Evolutionary conservation across 164 flowering plant species (phyloP).

Genomic region (Annona cherimola): DNA sequence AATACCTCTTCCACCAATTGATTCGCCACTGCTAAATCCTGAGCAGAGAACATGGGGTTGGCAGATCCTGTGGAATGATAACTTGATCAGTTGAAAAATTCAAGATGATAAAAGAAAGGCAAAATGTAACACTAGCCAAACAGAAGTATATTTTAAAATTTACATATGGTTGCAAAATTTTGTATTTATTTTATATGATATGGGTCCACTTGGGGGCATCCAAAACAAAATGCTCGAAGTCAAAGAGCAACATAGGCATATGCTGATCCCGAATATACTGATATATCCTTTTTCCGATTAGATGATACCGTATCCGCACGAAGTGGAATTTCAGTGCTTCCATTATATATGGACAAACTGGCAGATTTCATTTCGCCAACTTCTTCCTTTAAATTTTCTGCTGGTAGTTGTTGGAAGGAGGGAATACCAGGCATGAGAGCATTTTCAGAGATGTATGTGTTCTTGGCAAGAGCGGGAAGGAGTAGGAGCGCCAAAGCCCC

Average conservation of each 20-base stretch:
- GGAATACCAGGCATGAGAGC: conserved; percentile 89
- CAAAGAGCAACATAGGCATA: neutral
- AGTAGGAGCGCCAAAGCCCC: conserved; percentile 68
- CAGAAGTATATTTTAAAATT: too few species aligned
- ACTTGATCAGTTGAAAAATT: neutral
- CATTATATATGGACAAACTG: neutral
- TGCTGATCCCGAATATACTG: too few species aligned
- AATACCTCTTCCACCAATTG: conserved; percentile 49
- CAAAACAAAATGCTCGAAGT: neutral
- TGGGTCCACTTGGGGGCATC: neutral
- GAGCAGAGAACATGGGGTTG: conserved; percentile 54
- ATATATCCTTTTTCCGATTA: neutral
- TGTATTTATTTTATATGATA: neutral
- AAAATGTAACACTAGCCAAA: too few species aligned
- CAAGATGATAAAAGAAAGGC: neutral
- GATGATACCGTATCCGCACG: neutral
- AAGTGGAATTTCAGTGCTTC: neutral
- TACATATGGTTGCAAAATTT: neutral
- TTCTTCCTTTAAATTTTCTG: too few species aligned
- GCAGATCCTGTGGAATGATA: conserved; percentile 64
- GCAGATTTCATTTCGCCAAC: neutral
- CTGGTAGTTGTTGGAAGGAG: neutral
- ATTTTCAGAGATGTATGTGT: conserved; percentile 90
- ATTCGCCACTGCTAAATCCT: conserved; percentile 55
- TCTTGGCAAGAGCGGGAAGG: conserved; percentile 82